Base-by-base conservation (phyloP, 2,329 filamentous ascomycete species). In the Fusarium lyarnte region DNA sequence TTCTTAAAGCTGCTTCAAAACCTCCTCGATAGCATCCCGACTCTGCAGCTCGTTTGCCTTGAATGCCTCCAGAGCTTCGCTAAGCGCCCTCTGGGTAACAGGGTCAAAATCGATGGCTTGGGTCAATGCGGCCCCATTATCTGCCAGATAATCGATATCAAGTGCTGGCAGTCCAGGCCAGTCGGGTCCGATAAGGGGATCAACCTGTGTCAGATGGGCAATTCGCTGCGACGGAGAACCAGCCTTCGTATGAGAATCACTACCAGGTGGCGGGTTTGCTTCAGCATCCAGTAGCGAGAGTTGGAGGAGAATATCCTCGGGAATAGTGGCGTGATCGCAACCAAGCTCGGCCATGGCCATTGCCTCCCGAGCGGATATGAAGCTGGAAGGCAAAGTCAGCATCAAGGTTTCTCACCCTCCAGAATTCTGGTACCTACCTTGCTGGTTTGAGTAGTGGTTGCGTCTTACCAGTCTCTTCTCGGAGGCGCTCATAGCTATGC, bases 281-380 rank as follows among this genome's bases (percentile, higher is more conserved):
- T 66, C 39, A 9, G 19, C 29, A 19, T 67, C 53, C 3, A 42
- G 29, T 2, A 61, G 29, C 0, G 41, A 66, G 9, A 66, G 27
- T 9, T 38, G 62, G 3, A 66, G 35, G 23, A 67, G 23, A 4
- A 66, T 66, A 14, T 52, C 13, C 8, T 42, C 35, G 1, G 64
- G 62, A 8, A 60, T 35, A 17, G 64, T 67, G 5, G 25, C 62
- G 7, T 60, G 53, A 13, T 60, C 39, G 2, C 62, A 67, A 8
- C 64, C 45, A 5, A 66, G 23, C 5, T 66, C 62, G 8, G 23
- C 62, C 45, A 66, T 47, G 0, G 64, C 64, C 25, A 67, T 46
- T 16, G 39, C 62, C 17, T 66, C 64, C 0, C 25, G 27, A 2
- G 53, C 29, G 4, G 53, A 66, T 14, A 66, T 52, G 7, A 66